Evolutionary conservation across 1,284 basidiomycete genomes (phyloP).

Genomic region (Chalciporus piperatoides): DNA sequence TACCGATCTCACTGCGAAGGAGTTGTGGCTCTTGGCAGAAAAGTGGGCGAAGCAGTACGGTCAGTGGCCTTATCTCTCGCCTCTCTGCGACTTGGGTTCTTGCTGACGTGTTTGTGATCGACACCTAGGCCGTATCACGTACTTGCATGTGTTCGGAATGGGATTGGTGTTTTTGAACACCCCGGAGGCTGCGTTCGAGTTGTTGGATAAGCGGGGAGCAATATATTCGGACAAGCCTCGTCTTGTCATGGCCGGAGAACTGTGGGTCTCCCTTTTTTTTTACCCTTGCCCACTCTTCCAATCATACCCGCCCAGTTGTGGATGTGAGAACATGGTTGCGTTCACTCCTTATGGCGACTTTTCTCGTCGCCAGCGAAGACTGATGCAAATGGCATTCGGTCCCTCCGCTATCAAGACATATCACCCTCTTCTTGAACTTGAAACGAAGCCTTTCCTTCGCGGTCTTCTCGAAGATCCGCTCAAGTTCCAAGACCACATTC

Average conservation of each 20-base stretch:
- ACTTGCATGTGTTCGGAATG: slow-evolving; percentile 63
- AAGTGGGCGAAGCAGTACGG: slow-evolving; percentile 51
- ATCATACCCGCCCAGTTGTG: slow-evolving; percentile 40
- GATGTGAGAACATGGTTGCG: slow-evolving; percentile 70
- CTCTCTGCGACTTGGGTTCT: not conserved
- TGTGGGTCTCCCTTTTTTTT: slow-evolving; percentile 36
- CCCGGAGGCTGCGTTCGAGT: slow-evolving; percentile 52
- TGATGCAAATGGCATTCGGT: slow-evolving; percentile 62
- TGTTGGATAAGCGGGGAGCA: slow-evolving; percentile 63
- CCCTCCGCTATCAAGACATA: slow-evolving; percentile 50
- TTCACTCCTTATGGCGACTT: slow-evolving; percentile 64
- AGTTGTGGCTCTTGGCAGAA: slow-evolving; percentile 51
- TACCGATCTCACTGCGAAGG: slow-evolving; percentile 51
- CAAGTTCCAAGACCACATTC: slow-evolving; percentile 41
- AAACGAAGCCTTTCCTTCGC: slow-evolving; percentile 49
- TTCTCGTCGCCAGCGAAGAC: slow-evolving; percentile 58
- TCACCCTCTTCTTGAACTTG: slow-evolving; percentile 53
- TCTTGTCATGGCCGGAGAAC: slow-evolving; percentile 61
- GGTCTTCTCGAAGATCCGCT: slow-evolving; percentile 43
- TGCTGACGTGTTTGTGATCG: not conserved
- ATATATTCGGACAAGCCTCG: slow-evolving; percentile 71
- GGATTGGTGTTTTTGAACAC: slow-evolving; percentile 63
- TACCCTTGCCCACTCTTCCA: not conserved
- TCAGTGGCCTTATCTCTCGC: slow-evolving; percentile 26
- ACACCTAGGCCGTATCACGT: slow-evolving; percentile 56